Evolutionary conservation across 139 green algal species (phyloP), one percentile per base, ranked within the genome.

Genomic region (Asterochloris erici): DNA sequence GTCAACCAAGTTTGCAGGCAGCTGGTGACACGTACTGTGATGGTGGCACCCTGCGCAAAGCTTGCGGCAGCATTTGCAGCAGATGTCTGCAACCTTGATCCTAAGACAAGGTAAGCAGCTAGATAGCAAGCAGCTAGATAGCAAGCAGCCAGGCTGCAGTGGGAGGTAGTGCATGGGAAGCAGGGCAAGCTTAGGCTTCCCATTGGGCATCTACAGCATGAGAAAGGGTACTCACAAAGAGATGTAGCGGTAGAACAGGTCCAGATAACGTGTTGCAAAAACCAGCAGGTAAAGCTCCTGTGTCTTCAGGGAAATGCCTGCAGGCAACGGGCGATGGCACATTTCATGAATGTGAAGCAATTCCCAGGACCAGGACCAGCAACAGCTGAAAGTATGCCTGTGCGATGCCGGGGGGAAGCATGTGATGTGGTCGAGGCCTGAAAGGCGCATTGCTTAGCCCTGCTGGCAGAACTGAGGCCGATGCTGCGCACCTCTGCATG

Each of bases 211-310:
- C n/a, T 17, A 0, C 17, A 47, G 54, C 9, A 13, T 10, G 28
- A 28, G 23, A 29, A 24, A 24, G 19, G 28, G 71, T 1, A 86
- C 94, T 88, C 75, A 98, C 93, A 99, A 23, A 4, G 93, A 98
- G 23, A 98, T 86, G 84, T 94, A 99, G 77, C 89, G 94, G 80
- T 89, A 95, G 84, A 99, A 97, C 13, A 99, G 83, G 85, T 99
- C 97, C 62, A 99, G 86, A 85, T 99, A 99, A 70, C 97, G 91
- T 12, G 90, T 97, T 16, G 96, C 71, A 78, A 99, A 99, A 10
- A 99, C 97, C 10, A 98, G 79, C 0, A 88, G 86, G 84, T 99
- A 99, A 26, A 99, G 90, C 89, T 99, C 96, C 85, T 99, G 97
- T 0, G 97, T 99, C 84, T 96, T 97, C 15, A 98, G 85, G 11